Conservation (phyloP, 2,329 filamentous ascomycete genomes). For the Cyclaneusma minus region DNA sequence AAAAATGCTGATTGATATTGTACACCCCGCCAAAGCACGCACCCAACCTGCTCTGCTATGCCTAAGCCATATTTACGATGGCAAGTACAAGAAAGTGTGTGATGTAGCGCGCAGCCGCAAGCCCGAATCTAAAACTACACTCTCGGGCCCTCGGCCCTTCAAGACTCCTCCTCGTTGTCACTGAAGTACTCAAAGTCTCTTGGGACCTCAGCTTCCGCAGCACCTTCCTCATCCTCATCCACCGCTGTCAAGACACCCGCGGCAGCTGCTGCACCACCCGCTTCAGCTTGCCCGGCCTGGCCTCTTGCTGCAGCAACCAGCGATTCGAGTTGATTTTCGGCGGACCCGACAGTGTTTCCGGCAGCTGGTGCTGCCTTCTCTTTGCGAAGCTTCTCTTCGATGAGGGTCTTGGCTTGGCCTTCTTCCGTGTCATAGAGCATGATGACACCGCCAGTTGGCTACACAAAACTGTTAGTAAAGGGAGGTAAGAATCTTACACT, state of each 20-base stretch:
- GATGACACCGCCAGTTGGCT: slow-evolving; percentile 88
- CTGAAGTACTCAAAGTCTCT: slow-evolving; percentile 67
- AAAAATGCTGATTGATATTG: no score
- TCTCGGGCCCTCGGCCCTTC: no score
- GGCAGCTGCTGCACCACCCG: slow-evolving; percentile 48
- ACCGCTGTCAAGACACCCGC: slow-evolving; percentile 73
- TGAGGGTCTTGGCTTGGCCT: slow-evolving; percentile 59
- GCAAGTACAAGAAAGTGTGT: no score
- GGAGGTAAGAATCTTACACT: background rate
- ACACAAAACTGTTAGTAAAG: slow-evolving; percentile 24
- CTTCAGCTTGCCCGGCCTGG: slow-evolving; percentile 10
- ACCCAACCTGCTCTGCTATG: no score
- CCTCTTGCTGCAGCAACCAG: slow-evolving; percentile 19
- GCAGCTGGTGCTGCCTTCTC: slow-evolving; percentile 43
- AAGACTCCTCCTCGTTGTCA: slow-evolving; percentile 18
- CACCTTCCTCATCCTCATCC: slow-evolving; percentile 67
- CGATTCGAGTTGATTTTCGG: slow-evolving; percentile 17
- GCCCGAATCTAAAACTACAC: no score
- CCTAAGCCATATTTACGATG: no score
- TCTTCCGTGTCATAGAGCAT: slow-evolving; percentile 77
- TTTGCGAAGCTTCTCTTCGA: slow-evolving; percentile 91
- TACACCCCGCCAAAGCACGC: no score
- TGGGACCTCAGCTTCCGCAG: slow-evolving; percentile 56
- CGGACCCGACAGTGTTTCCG: slow-evolving; percentile 18
- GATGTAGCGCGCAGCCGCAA: no score